Base-by-base conservation (phyloP, 768 basidiomycete genomes). In the Lactarius sanguifluus region DNA sequence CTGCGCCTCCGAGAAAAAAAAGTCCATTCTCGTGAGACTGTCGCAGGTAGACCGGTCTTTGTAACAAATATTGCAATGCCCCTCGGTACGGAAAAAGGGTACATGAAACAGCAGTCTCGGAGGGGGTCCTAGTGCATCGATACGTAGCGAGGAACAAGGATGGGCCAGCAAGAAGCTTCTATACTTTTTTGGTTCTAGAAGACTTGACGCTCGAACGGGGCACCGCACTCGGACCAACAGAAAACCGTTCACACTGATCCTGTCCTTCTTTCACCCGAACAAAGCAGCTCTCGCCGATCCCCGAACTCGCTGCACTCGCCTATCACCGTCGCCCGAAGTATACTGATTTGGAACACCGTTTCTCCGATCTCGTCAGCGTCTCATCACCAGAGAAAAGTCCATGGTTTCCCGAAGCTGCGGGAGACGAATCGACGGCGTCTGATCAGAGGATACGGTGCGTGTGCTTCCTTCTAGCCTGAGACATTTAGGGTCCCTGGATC, bases 281-380 rank as follows among this genome's bases (percentile, higher is more conserved):
- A 38, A 30, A 12, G 50, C n/a, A 43, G 6, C n/a, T 32, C 13
- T 47, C 16, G 23, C 59, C 23, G 38, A 57, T 61, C 15, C 20
- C 45, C 28, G 23, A 30, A 50, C 30, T 2, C 28, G n/a, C 36
- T 32, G 61, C 54, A 54, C 40, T 66, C 18, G 56, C 30, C 40
- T 5, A 38, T 40, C 28, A 32, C 8, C 25, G 36, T 18, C 18
- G 15, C 18, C 25, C 7, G 38, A 62, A 7, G 30, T 2, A 28
- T 36, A 23, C 47, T 3, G 12, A 52, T 62, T 62, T 18, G 38
- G 61, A 38, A 34, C 25, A n/a, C 32, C 30, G 40, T 28, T 32
- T n/a, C 61, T 54, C 61, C 61, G 56, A 18, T 38, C 18, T 20
- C 50, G 23, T 52, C 25, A 52, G 50, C 50, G 23, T 28, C 15